phyloP scores from a whole-genome alignment of 495 filamentous ascomycete species.

The Articulospora tetracladia region DNA sequence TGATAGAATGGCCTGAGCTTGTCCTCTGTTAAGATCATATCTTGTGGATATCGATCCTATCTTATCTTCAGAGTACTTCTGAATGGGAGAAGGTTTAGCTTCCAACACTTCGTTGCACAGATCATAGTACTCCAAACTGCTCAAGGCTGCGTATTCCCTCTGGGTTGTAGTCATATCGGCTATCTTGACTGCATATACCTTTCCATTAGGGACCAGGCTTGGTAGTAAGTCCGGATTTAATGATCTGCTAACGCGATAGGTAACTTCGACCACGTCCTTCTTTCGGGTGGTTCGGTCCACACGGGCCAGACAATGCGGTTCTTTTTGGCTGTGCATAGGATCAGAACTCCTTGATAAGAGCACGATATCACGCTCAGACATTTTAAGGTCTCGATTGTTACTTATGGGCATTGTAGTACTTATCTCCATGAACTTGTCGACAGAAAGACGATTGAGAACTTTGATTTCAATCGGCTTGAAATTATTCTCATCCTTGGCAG shows the following conservation, averaged over 20 bases:
- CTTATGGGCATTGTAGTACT: conserved; percentile 69
- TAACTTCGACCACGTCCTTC: conserved; percentile 71
- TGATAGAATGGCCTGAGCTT: conserved; percentile 88
- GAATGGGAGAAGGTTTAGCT: conserved; percentile 83
- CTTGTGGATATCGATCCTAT: conserved; percentile 62
- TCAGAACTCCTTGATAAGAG: conserved; percentile 70
- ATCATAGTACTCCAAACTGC: conserved; percentile 91
- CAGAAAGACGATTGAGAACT: conserved; percentile 76
- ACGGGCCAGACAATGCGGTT: conserved; percentile 80
- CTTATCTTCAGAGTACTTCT: conserved; percentile 69
- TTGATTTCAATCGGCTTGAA: conserved; percentile 80
- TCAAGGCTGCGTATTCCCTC: conserved; percentile 87
- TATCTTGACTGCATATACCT: conserved; percentile 73
- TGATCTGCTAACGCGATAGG: conserved; percentile 72
- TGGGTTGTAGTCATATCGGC: conserved; percentile 88
- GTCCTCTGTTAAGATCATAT: conserved; percentile 82
- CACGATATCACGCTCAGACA: conserved; percentile 85
- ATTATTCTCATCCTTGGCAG: conserved; percentile 78
- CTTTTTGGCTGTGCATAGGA: conserved; percentile 56
- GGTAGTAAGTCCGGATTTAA: conserved; percentile 35
- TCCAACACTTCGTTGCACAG: conserved; percentile 85
- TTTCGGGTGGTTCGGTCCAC: conserved; percentile 77
- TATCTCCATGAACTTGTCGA: conserved; percentile 91
- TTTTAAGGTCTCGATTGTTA: conserved; percentile 63
- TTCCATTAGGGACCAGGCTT: conserved; percentile 56